phyloP scores from a whole-genome alignment of 208 protist species.

The Leishmania aethiopica region DNA sequence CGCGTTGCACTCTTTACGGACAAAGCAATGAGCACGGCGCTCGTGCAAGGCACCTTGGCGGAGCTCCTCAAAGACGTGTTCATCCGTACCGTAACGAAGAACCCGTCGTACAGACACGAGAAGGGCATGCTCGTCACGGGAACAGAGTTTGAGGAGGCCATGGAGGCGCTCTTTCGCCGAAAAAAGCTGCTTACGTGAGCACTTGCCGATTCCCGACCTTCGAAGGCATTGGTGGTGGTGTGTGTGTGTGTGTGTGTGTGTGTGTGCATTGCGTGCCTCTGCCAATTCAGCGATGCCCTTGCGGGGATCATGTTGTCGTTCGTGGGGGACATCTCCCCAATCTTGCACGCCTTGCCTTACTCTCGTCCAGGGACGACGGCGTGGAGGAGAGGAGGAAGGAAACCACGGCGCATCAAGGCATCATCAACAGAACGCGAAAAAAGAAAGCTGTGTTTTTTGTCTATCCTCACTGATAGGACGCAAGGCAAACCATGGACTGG shows the following conservation, averaged over 20 bases:
- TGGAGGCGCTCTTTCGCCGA: constrained; percentile 58
- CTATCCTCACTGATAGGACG: not conserved
- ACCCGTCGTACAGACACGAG: constrained; percentile 73
- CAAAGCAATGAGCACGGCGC: constrained; percentile 51
- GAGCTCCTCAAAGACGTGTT: constrained; percentile 75
- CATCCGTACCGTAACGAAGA: constrained; percentile 55
- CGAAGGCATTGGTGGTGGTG: not conserved
- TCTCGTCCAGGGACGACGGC: not conserved
- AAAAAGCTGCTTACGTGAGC: constrained; percentile 37
- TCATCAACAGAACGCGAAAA: not conserved
- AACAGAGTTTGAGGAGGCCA: constrained; percentile 57
- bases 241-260: not conserved
- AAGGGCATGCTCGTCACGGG: constrained; percentile 60
- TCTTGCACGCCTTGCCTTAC: not conserved
- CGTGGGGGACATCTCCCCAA: not conserved
- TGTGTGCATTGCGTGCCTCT: not conserved
- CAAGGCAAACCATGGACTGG: not conserved
- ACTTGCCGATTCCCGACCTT: not conserved
- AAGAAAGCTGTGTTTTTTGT: not conserved
- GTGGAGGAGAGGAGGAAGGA: not conserved
- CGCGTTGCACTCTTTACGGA: constrained; percentile 77
- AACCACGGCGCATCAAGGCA: not conserved
- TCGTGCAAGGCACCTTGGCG: constrained; percentile 48
- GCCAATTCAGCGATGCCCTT: not conserved
- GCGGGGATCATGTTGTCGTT: not conserved